Evolutionary conservation across 1,284 basidiomycete species (phyloP).

Genomic region (Boletus sp.): DNA sequence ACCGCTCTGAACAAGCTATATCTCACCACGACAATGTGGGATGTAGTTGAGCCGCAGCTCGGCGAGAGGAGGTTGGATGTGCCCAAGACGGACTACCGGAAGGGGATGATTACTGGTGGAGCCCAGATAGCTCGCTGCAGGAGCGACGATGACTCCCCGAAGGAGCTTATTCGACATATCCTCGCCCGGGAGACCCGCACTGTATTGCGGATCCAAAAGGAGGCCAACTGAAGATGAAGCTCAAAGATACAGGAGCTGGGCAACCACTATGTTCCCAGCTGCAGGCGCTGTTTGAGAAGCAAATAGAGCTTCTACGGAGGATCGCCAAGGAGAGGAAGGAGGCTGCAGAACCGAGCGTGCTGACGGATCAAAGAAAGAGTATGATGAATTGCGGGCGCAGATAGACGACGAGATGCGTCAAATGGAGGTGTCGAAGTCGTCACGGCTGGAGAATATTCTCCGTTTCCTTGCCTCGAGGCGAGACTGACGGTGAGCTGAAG

Average conservation of each 20-base stretch:
- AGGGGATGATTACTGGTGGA: too few relatives aligned
- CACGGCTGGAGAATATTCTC: neutral
- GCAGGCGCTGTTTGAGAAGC: slow-evolving; percentile 1
- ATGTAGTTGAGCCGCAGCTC: too few relatives aligned
- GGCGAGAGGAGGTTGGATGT: too few relatives aligned
- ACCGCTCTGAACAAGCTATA: too few relatives aligned
- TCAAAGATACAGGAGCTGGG: slow-evolving; percentile 9
- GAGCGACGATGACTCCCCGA: too few relatives aligned
- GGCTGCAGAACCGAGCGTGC: neutral
- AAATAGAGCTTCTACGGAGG: slow-evolving; percentile 4
- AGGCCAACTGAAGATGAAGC: slow-evolving; percentile 2
- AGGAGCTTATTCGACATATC: too few relatives aligned
- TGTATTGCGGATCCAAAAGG: too few relatives aligned
- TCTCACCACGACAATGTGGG: too few relatives aligned
- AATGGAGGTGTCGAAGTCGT: slow-evolving; percentile 15
- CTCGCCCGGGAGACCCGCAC: too few relatives aligned
- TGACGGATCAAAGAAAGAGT: slow-evolving; percentile 8
- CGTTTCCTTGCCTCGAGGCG: slow-evolving; percentile 1
- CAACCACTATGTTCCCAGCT: slow-evolving; percentile 8
- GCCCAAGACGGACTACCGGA: too few relatives aligned
- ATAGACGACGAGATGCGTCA: slow-evolving; percentile 13
- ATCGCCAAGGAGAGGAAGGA: slow-evolving; percentile 6
- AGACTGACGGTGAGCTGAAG: neutral
- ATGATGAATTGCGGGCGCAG: slow-evolving; percentile 1
- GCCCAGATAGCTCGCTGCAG: too few relatives aligned